phyloP scores from a whole-genome alignment of 768 basidiomycete species.

The Tricholomella constricta region DNA sequence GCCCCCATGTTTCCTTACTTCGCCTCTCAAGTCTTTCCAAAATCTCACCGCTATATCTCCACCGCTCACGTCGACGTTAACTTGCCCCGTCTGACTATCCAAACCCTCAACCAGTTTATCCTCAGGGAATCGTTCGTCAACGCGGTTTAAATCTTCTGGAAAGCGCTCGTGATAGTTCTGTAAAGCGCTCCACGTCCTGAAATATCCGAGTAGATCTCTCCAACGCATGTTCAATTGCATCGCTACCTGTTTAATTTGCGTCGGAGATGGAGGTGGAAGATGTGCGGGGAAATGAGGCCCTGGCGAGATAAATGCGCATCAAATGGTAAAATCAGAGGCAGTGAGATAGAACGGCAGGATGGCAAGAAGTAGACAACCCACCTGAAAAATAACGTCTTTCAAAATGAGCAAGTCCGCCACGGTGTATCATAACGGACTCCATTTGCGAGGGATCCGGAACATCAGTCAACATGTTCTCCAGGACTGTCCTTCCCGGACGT shows the following conservation, averaged over 20 bases:
- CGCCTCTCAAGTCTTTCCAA: conserved; percentile 53
- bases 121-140: conserved; percentile 38
- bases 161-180: conserved; percentile 65
- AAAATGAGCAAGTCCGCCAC: conserved; percentile 41
- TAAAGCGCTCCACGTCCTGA: conserved; percentile 71
- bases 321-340: not conserved
- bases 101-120: conserved; percentile 18
- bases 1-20: conserved; percentile 31
- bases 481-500: conserved; percentile 75
- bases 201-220: conserved; percentile 66
- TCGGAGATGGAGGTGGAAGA: conserved; percentile 20
- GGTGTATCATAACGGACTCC: conserved; percentile 24
- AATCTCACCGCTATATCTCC: conserved; percentile 70
- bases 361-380: conserved; percentile 15
- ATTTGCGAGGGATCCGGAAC: conserved; percentile 54
- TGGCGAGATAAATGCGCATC: not conserved
- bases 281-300: conserved; percentile 16
- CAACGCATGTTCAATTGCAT: conserved; percentile 63
- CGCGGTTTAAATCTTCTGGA: conserved; percentile 52
- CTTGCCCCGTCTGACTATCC: not conserved
- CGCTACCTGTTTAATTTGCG: conserved; percentile 44
- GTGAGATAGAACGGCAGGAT: not conserved
- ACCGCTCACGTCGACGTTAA: conserved; percentile 35
- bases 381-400: conserved; percentile 64
- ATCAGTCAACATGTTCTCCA: conserved; percentile 68